These are phyloP conservation scores for Ogataea wickerhamii DNA, from an alignment of 805 yeast species.

Conservation along the genomic window DNA sequence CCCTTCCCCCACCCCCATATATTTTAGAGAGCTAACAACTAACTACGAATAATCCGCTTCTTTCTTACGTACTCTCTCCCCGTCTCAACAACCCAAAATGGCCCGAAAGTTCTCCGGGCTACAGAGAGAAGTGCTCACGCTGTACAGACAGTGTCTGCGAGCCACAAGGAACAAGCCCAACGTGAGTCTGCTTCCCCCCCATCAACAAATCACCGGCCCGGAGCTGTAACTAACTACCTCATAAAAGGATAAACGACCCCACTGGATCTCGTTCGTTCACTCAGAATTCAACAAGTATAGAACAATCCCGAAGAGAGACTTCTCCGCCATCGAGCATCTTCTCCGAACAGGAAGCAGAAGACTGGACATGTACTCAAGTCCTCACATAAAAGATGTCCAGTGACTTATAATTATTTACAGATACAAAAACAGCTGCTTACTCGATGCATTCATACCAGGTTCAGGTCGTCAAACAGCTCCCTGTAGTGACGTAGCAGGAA, in stretches of 20 bases:
- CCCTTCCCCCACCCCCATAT: neutral
- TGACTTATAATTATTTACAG: conserved; percentile 8
- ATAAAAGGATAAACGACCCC: conserved; percentile 26
- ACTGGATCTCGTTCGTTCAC: conserved; percentile 34
- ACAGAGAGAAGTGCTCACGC: conserved; percentile 48
- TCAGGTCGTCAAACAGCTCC: conserved; percentile 26
- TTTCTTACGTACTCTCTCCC: no score
- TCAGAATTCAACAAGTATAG: conserved; percentile 61
- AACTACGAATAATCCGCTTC: no score
- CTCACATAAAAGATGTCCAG: conserved; percentile 67
- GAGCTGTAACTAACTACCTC: conserved; percentile 1
- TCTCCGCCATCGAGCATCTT: conserved; percentile 80
- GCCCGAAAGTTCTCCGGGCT: conserved; percentile 38
- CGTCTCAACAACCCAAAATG: no score
- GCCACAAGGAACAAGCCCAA: conserved; percentile 43
- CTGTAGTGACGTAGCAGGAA: conserved; percentile 53
- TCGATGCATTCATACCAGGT: neutral
- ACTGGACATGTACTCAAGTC: conserved; percentile 66
- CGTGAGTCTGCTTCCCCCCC: conserved; percentile 23
- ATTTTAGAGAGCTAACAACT: no score
- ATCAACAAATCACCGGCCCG: neutral
- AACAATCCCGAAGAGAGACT: conserved; percentile 67
- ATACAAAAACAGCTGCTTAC: neutral
- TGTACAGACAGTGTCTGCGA: conserved; percentile 47
- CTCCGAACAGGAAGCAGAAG: conserved; percentile 71